Percentiles rank a stretch among this genome's conserved stretches.
These are phyloP conservation scores for Dictyostelium capitatum DNA, from an alignment of 78 protist genomes.

Conservation along the genomic window DNA sequence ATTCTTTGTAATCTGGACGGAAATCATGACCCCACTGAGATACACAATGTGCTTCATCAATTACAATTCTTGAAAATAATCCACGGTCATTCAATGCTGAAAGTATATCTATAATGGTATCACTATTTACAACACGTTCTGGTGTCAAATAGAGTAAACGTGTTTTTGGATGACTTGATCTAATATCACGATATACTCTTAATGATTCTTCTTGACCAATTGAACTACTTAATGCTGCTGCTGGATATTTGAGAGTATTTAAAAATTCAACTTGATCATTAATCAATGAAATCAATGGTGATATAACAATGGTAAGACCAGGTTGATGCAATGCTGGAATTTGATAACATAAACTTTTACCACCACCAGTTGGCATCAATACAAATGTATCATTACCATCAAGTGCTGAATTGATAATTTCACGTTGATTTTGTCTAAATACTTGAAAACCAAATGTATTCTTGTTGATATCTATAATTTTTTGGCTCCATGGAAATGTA, in stretches of 20 bases:
- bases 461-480: constrained; percentile 16
- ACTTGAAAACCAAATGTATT: constrained; percentile 52
- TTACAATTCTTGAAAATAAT: constrained; percentile 75
- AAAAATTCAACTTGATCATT: constrained; percentile 95
- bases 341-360: constrained; percentile 97
- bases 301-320: constrained; percentile 68
- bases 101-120: not conserved
- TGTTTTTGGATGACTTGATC: not conserved
- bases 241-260: not conserved
- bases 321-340: constrained; percentile 26
- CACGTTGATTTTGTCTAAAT: constrained; percentile 92
- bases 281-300: constrained; percentile 99
- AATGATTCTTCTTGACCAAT: not conserved
- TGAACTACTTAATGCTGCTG: constrained; percentile 30
- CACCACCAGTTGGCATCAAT: constrained; percentile 99
- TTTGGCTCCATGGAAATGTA: constrained; percentile 52
- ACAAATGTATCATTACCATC: constrained; percentile 92
- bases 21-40: constrained; percentile 99
- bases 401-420: constrained; percentile 92
- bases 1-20: constrained; percentile 91
- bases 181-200: constrained; percentile 13
- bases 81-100: not conserved
- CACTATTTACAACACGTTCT: constrained; percentile 74
- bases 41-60: constrained; percentile 99
- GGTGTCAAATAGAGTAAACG: constrained; percentile 91